Conservation (phyloP, 139 green algal species). For the Chlamydomonas sp. region DNA sequence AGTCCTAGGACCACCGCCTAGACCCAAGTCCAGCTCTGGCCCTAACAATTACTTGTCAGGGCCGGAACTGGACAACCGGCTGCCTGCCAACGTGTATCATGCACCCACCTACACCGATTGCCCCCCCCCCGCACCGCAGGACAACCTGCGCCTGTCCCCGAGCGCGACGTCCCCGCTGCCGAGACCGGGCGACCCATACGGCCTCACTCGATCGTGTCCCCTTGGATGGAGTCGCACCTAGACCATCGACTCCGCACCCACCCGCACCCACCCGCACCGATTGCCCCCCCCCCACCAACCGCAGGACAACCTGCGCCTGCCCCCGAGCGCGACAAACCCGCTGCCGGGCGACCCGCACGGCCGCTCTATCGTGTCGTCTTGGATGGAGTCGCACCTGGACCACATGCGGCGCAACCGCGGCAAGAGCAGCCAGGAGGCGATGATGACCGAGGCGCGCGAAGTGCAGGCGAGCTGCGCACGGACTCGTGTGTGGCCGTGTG, state of each 20-base stretch:
- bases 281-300: too few relatives aligned
- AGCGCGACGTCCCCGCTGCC: background rate
- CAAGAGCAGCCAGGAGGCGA: background rate
- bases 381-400: constrained; percentile 6
- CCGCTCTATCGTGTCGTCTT: background rate
- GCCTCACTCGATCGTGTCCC: background rate
- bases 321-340: background rate
- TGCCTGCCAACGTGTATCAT: too few relatives aligned
- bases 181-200: background rate
- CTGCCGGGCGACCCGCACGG: background rate
- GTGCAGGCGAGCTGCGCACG: too few relatives aligned
- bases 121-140: too few relatives aligned
- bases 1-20: too few relatives aligned
- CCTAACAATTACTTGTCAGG: too few relatives aligned
- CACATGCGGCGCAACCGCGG: background rate
- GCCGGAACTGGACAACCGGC: too few relatives aligned
- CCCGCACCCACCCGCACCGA: too few relatives aligned
- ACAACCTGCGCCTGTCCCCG: background rate
- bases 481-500: too few relatives aligned
- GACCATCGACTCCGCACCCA: background rate
- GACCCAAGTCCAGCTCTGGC: too few relatives aligned
- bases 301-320: background rate
- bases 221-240: constrained; percentile 4
- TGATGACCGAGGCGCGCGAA: constrained; percentile 2
- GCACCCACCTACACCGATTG: too few relatives aligned